Base-by-base conservation (phyloP, 192 early-diverging fungal genomes). In the Podila verticillata region DNA sequence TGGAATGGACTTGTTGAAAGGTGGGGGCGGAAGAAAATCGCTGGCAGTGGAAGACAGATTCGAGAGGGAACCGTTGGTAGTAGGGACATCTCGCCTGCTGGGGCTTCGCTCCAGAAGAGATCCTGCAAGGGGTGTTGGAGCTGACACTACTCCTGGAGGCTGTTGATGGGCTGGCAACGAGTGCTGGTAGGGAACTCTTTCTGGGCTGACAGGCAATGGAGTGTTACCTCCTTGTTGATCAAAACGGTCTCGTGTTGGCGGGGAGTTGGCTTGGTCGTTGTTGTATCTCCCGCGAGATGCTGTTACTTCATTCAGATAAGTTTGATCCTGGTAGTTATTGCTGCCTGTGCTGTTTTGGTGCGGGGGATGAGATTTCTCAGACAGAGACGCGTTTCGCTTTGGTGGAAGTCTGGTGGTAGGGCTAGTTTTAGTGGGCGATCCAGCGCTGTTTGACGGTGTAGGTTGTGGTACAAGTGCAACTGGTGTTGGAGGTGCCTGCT, bases 151-250 rank as follows among this genome's bases (percentile, higher is more conserved):
- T 22, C 77, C 77, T 59, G 61, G 77, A 8, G 77, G 77, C 31
- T 80, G 77, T 20, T 80, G 77, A 39, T 80, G 77, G 3, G 77
- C 77, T 2, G 77, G 77, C 26, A 80, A 30, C 7, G 77, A 80
- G 49, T 80, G 77, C 24, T 80, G 77, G 31, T 80, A 80, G 0
- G 77, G 77, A 0, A 68, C 62, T 9, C 77, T n/a, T 24, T 80
- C 77, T 4, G 54, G 36, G 9, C 20, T 48, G 22, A 10, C 32
- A 0, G 66, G 15, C 30, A 54, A 26, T 35, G 56, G 30, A 8
- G 58, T 7, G 58, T 22, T 3, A 10, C 30, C 9, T 39, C 34
- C 17, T 20, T 58, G 26, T 60, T 60, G 58, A 19, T 54, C 51
- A 26, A 22, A 26, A 0, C 51, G 51, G 22, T 54, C 51, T 26